phyloP scores from a whole-genome alignment of 2,329 filamentous ascomycete genomes.

The Aspergillus ochraceus region DNA sequence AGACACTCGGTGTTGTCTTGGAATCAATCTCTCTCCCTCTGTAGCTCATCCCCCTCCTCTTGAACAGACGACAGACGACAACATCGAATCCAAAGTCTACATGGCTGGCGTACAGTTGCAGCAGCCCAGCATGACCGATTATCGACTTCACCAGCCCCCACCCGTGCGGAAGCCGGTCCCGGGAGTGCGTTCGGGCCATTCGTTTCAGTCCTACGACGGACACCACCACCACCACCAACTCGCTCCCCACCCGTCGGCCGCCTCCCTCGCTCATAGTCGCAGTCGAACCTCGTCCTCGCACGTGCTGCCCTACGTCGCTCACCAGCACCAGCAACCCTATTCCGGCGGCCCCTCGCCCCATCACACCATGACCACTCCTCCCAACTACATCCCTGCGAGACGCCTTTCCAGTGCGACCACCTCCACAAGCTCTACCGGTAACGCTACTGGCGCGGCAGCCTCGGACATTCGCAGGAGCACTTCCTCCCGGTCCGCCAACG shows the following conservation, averaged over 20 bases:
- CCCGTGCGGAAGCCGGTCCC: constrained; percentile 33
- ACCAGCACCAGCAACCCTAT: constrained; percentile 28
- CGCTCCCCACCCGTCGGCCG: constrained; percentile 26
- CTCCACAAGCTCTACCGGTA: constrained; percentile 42
- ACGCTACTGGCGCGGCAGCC: constrained; percentile 26
- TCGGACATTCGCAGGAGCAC: constrained; percentile 66
- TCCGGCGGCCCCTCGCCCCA: constrained; percentile 24
- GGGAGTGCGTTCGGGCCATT: constrained; percentile 23
- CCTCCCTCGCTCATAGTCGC: constrained; percentile 34
- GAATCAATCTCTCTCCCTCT: neutral
- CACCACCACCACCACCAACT: constrained; percentile 23
- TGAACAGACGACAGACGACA: neutral
- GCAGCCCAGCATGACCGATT: constrained; percentile 37
- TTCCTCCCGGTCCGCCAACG: constrained; percentile 71
- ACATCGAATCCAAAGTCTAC: constrained; percentile 8
- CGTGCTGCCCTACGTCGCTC: constrained; percentile 28
- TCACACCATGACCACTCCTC: constrained; percentile 27
- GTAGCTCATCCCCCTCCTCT: neutral
- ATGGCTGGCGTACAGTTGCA: constrained; percentile 31
- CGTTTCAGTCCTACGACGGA: constrained; percentile 29
- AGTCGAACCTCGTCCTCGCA: constrained; percentile 42
- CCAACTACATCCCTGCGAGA: constrained; percentile 29
- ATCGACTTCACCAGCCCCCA: constrained; percentile 35
- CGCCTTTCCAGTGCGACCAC: constrained; percentile 42
- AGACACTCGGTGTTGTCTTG: neutral